Base-by-base conservation (phyloP, 1,284 basidiomycete genomes). In the Rhodotorula sp. region DNA sequence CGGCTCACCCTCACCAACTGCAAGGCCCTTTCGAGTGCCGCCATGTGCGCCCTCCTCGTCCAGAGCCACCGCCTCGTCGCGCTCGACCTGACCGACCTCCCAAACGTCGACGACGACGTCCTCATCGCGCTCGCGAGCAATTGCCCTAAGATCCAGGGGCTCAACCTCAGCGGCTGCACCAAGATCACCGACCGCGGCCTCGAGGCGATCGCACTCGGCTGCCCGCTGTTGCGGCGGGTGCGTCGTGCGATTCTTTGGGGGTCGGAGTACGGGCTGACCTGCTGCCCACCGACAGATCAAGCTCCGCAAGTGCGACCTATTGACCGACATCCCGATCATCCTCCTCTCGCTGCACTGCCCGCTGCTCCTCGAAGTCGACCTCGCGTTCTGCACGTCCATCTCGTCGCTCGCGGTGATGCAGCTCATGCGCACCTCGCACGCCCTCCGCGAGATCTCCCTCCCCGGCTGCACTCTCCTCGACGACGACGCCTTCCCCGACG, bases 371-470 rank as follows among this genome's bases (percentile, higher is more conserved):
- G 97, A 99, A 82, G 89, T 97, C 76, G 97, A 99, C 82, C 87
- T 99, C 74, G 90, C 93, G 78, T 86, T 89, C 73, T 95, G 94
- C 83, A 86, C 87, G 69, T 85, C 86, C 66, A 86, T 98, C 79
- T 90, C 92, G 21, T 90, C 97, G 80, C 81, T 84, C 32, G 86
- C 92, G 51, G 85, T 94, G 62, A 89, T 92, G 65, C 89, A 93
- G 76, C 86, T 99, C 32, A 97, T 96, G 91, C 85, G 86, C 27
- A 84, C 91, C 77, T 89, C 89, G 3, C 84, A 84, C 29, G 88
- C 93, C 78, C 90, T 99, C 85, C 90, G 97, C 60, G 97, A 99
- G 82, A 87, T 99, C 81, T 87, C 90, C 54, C 85, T 99, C 54
- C 90, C 91, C 15, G 88, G 91, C 66, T 95, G 94, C 81, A 82